Evolutionary conservation across 2,329 filamentous ascomycete genomes (phyloP).

Genomic region (Cadophora sp.): DNA sequence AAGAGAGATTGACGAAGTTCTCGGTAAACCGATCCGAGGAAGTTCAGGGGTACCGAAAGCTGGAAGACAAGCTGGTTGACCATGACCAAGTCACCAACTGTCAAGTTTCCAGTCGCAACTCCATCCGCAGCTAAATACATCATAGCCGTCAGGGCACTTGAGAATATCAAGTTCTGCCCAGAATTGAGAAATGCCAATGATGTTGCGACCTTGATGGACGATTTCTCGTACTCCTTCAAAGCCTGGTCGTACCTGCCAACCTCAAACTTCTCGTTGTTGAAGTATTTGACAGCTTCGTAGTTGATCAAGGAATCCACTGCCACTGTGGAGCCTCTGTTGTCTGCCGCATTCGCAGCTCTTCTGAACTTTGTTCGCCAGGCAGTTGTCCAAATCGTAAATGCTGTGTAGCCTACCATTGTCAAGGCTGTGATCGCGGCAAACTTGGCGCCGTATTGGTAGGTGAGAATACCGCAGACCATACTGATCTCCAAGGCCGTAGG

Average conservation of each 20-base stretch:
- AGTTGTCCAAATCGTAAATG: slow-evolving; percentile 97
- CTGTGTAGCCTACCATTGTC: slow-evolving; percentile 93
- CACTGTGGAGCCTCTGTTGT: slow-evolving; percentile 93
- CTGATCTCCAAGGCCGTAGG: slow-evolving; percentile 93
- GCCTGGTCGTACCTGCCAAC: slow-evolving; percentile 89
- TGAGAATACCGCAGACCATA: slow-evolving; percentile 95
- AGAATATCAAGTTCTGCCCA: slow-evolving; percentile 97
- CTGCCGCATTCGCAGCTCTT: slow-evolving; percentile 92
- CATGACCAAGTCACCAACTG: slow-evolving; percentile 96
- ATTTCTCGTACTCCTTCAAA: slow-evolving; percentile 84
- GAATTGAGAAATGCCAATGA: slow-evolving; percentile 92
- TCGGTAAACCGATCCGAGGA: slow-evolving; percentile 96
- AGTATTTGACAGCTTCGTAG: slow-evolving; percentile 99
- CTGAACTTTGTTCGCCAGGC: slow-evolving; percentile 97
- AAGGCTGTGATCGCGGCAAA: slow-evolving; percentile 89
- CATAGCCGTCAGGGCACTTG: slow-evolving; percentile 90
- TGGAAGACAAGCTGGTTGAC: slow-evolving; percentile 99
- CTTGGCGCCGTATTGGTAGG: slow-evolving; percentile 90
- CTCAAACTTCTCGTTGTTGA: slow-evolving; percentile 98
- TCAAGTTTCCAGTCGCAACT: slow-evolving; percentile 80
- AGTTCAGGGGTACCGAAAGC: slow-evolving; percentile 95
- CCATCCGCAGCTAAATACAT: slow-evolving; percentile 97
- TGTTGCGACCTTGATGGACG: slow-evolving; percentile 95
- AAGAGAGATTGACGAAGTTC: slow-evolving; percentile 92
- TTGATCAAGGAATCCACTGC: slow-evolving; percentile 98